Base-by-base conservation (phyloP, 177 flowering plant species). In the Vitis hybrid region DNA sequence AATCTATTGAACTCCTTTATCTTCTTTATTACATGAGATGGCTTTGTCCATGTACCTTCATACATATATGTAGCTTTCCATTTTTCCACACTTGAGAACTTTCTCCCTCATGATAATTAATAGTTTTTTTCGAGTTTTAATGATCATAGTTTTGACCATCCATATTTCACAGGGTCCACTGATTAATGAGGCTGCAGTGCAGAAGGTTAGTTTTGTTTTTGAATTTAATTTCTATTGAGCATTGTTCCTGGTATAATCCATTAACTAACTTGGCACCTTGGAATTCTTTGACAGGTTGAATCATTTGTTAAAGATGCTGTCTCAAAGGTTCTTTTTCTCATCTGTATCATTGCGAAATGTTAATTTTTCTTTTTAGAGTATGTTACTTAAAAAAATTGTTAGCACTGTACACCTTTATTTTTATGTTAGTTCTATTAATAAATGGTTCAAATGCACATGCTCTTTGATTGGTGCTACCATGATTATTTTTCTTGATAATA, bases 111-210 rank as follows among this genome's bases (percentile, higher is more conserved):
- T 30, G 5, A 60, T 50, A 6, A 32, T 24, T 14, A 1, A 40
- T 40, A 7, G 46, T 6, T 40, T 40, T 35, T 40, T 7, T 24
- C 27, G 46, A 40, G 46, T 55, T 14, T 27, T 10, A n/a, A 17
- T 13, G 18, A 68, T 57, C 24, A 67, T 64, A 49, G 21, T 30
- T 7, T 62, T 58, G 14, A 21, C 49, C 61, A 2, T 78, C 60
- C 46, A 5, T 30, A 67, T 71, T 24, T 71, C 73, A 14, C 89
- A 93, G 99, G 99, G 99, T 60, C 99, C 98, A 13, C 84, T 95
- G 66, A 93, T 95, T 58, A 95, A 95, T 83, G 93, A 93, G 75
- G 88, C 97, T 76, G 97, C 96, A 62, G 84, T 95, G 18, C 78
- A 88, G 57, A 95, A 95, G 94, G 99, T 89, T 27, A 49, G 64